Evolutionary conservation across 139 green algal species (phyloP).

Genomic region (Chlamydomonas eustigma): DNA sequence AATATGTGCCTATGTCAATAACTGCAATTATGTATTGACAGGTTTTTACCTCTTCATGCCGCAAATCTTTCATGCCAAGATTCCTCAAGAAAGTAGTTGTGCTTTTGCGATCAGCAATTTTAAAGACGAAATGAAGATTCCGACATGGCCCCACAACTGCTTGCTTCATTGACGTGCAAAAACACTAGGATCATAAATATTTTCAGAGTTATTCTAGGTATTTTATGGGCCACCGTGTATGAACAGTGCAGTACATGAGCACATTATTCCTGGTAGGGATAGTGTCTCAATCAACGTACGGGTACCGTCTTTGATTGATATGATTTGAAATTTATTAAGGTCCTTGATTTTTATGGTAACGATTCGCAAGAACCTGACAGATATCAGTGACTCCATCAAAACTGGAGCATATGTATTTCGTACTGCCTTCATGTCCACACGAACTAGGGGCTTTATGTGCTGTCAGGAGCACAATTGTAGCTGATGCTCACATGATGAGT

Average conservation of each 20-base stretch:
- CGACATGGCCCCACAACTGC: neutral
- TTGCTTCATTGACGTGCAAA: neutral
- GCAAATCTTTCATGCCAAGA: conserved; percentile 34
- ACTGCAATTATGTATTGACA: neutral
- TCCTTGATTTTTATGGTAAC: too few relatives aligned
- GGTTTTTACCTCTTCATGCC: conserved; percentile 41
- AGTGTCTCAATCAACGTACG: too few relatives aligned
- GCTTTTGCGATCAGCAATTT: conserved; percentile 21
- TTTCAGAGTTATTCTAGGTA: neutral
- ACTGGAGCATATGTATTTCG: neutral
- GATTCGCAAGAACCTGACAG: too few relatives aligned
- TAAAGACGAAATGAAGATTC: conserved; percentile 34
- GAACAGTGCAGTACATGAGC: too few relatives aligned
- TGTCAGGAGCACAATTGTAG: too few relatives aligned
- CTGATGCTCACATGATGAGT: too few relatives aligned
- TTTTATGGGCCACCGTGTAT: too few relatives aligned
- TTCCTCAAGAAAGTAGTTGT: conserved; percentile 1
- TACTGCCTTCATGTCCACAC: too few relatives aligned
- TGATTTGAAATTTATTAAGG: neutral
- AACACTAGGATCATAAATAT: neutral
- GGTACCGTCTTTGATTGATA: neutral
- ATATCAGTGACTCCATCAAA: neutral
- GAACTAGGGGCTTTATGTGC: too few relatives aligned
- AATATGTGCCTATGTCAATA: too few relatives aligned
- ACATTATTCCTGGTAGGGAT: too few relatives aligned